Percentiles rank a stretch among this genome's conserved stretches.
Conservation (phyloP, 2,329 filamentous ascomycete species). For the Apiospora hydei region DNA sequence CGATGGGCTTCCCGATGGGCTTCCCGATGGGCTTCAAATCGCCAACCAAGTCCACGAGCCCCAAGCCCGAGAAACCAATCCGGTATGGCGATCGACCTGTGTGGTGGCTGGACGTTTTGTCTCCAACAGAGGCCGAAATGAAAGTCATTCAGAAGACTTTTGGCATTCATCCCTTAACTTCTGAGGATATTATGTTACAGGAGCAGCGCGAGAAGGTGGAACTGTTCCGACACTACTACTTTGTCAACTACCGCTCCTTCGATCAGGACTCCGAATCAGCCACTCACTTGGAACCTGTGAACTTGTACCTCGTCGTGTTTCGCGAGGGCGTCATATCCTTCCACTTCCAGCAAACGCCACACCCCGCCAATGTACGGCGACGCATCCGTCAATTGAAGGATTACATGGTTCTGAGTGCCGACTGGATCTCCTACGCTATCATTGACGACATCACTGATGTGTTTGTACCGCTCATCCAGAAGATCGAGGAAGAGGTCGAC, state of each 20-base stretch:
- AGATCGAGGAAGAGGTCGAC: conserved; percentile 95
- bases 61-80: conserved; percentile 41
- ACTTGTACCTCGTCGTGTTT: conserved; percentile 98
- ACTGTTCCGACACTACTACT: conserved; percentile 96
- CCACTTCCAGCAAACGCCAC: conserved; percentile 95
- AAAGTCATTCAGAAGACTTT: conserved; percentile 91
- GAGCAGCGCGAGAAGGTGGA: conserved; percentile 98
- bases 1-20: conserved; percentile 34
- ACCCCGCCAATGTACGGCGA: conserved; percentile 93
- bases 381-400: conserved; percentile 93
- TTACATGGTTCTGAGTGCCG: conserved; percentile 89
- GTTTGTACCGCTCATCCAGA: conserved; percentile 89
- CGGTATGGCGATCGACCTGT: conserved; percentile 83
- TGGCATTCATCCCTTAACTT: conserved; percentile 92
- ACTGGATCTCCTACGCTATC: conserved; percentile 98
- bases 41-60: conserved; percentile 36
- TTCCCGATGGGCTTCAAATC: conserved; percentile 28
- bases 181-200: conserved; percentile 96
- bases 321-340: conserved; percentile 94
- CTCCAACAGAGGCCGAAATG: conserved; percentile 94
- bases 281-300: conserved; percentile 92
- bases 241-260: conserved; percentile 97
- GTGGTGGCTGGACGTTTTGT: conserved; percentile 95
- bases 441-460: conserved; percentile 99
- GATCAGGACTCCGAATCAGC: conserved; percentile 92